Evolutionary conservation across 176 grass and related monocot species (phyloP), one percentile per base, ranked within the genome.

Genomic region (Oryza officinalis): DNA sequence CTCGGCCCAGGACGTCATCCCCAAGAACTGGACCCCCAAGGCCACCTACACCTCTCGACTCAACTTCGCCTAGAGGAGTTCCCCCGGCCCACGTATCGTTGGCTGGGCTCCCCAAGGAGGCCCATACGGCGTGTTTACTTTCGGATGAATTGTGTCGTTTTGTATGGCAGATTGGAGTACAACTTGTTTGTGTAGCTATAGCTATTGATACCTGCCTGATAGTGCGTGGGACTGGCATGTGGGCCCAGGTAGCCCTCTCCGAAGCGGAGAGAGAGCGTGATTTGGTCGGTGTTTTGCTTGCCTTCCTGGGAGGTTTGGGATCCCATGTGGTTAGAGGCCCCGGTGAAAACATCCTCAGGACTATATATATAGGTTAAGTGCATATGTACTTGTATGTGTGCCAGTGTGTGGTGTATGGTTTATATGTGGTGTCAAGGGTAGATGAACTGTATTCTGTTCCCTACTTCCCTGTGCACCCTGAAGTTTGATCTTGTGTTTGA

Each of bases 31-130:
- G 96, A 79, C 91, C 32, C 96, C 96, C 30, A 96, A 96, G 70
- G 96, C 87, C 75, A 99, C 96, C 18, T 99, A 99, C 91, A 96
- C 96, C 8, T 99, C 96, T 63, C 83, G 86, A 3, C 96, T 99
- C 60, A 99, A 99, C 76, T 96, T 98, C 77, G 47, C 65, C 30
- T 95, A 88, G 78, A 66, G 5, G 40, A 41, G 27, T 0, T 4
- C 15, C 13, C 40, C 5, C 15, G 60, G 67, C 50, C 59, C 37
- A 49, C 15, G 6, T 47, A 22, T 74, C 37, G 0, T 13, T 3
- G 22, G 25, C 0, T 63, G 40, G 38, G 28, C 88, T 77, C 65
- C 15, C 5, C 46, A 15, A n/a, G 14, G 7, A 27, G 41, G 38
- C 69, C 5, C 27, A 35, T 63, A 27, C 10, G 5, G 27, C 1